phyloP scores from a whole-genome alignment of 805 yeast species.

The Candida khao-thaluensis region DNA sequence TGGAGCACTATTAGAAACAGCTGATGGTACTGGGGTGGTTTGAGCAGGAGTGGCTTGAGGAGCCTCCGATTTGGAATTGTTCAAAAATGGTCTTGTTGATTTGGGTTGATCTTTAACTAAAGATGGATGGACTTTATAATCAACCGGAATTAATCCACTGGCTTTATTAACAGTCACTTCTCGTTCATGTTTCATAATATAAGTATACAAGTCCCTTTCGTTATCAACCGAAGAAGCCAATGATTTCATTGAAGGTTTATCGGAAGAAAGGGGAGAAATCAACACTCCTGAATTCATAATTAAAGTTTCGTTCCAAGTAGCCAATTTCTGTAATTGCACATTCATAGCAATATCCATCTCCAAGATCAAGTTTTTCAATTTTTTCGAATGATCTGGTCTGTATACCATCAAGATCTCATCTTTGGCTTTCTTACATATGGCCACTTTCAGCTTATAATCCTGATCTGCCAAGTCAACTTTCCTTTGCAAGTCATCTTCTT shows the following conservation, averaged over 20 bases:
- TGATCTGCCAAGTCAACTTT: slow-evolving; percentile 83
- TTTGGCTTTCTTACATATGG: slow-evolving; percentile 68
- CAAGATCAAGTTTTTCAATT: slow-evolving; percentile 71
- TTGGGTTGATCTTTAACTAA: slow-evolving; percentile 39
- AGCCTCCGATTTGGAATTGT: slow-evolving; percentile 8
- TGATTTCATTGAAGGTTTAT: slow-evolving; percentile 66
- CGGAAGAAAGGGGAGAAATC: slow-evolving; percentile 66
- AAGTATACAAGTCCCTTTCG: slow-evolving; percentile 77
- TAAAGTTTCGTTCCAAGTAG: slow-evolving; percentile 82
- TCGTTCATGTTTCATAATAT: slow-evolving; percentile 50
- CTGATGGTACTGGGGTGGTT: background rate
- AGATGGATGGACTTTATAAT: slow-evolving; percentile 69
- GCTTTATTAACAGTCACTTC: slow-evolving; percentile 36
- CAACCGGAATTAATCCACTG: slow-evolving; percentile 59
- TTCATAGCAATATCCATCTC: slow-evolving; percentile 90
- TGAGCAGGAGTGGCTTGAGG: slow-evolving; percentile 5
- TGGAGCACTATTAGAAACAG: background rate
- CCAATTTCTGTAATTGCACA: slow-evolving; percentile 83
- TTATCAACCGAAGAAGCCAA: slow-evolving; percentile 77
- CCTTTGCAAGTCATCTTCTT: slow-evolving; percentile 81
- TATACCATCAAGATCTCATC: slow-evolving; percentile 68
- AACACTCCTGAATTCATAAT: slow-evolving; percentile 83
- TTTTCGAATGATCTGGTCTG: slow-evolving; percentile 74
- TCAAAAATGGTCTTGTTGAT: slow-evolving; percentile 35
- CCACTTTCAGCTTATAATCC: slow-evolving; percentile 79